Base-by-base conservation (phyloP, 2,329 filamentous ascomycete genomes). In the Ascochyta pisi region DNA sequence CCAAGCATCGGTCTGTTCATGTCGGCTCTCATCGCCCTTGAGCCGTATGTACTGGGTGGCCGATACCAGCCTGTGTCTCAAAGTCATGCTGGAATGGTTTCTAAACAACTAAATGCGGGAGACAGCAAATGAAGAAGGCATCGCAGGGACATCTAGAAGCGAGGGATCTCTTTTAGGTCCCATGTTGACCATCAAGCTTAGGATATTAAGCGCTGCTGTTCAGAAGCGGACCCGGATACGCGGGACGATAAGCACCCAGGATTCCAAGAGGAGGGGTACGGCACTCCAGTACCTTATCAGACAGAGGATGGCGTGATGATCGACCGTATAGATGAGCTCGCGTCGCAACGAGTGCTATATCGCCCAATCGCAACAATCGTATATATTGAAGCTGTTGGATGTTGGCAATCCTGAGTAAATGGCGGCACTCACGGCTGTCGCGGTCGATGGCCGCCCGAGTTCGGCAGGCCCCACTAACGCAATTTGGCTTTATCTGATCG, bases 1-100 rank as follows among this genome's bases (percentile, higher is more conserved):
- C 74, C 73, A 77, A 27, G 76, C 71, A 46, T 80, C 76, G 0
- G 79, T 81, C 54, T 82, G 77, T 58, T 81, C 79, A 57, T 80
- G 75, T 46, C 71, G 74, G 13, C 68, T 62, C 40, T 75, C 73
- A 51, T 81, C 73, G 44, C 76, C 77, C 46, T 75, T 73, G 23
- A 81, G 66, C 29, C 69, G 69, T 19, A 73, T 58, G 13, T 65
- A 72, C 35, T 77, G 68, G 38, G 70, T 72, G 23, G 77, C 34
- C 5, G 57, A 63, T 9, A 58, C 62, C 15, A 72, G 39, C 42
- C 50, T 60, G 24, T 27, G 47, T 33, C 24, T 56, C 29, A 51
- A 19, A 43, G 37, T 22, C 53, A 56, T 56, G 12, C 16, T 41
- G 39, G 29, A 5, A 27, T 15, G 23, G 8, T 49, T 13, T 4